phyloP scores from a whole-genome alignment of 2,329 filamentous ascomycete species.

The Exserohilum turcica region DNA sequence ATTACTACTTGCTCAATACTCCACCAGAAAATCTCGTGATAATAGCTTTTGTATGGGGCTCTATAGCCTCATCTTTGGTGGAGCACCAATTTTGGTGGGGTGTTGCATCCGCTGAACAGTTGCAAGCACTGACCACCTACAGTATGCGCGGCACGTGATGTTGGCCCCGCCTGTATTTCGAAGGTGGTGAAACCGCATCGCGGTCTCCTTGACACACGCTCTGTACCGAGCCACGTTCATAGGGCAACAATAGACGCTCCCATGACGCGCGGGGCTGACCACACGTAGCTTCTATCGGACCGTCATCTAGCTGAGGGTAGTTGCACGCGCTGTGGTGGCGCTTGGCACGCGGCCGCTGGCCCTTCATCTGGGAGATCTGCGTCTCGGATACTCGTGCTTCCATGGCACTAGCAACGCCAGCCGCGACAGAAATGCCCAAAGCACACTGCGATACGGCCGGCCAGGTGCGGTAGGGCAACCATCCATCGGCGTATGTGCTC shows the following conservation, averaged over 20 bases:
- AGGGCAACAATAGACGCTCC: slow-evolving; percentile 38
- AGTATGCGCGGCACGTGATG: slow-evolving; percentile 17
- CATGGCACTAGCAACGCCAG: slow-evolving; percentile 25
- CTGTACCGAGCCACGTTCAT: slow-evolving; percentile 19
- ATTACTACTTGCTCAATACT: too few species aligned
- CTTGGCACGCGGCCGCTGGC: slow-evolving; percentile 1
- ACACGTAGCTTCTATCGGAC: slow-evolving; percentile 9
- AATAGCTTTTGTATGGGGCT: too few species aligned
- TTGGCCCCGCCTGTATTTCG: slow-evolving; percentile 12
- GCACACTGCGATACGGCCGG: slow-evolving; percentile 1
- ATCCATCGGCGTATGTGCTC: slow-evolving; percentile 14
- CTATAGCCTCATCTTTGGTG: too few species aligned
- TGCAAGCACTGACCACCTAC: too few species aligned
- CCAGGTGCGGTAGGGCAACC: slow-evolving; percentile 12
- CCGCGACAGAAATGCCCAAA: slow-evolving; percentile 8
- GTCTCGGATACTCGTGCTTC: slow-evolving; percentile 22
- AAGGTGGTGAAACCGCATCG: slow-evolving; percentile 29
- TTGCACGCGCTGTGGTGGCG: slow-evolving; percentile 20
- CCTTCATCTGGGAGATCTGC: slow-evolving; percentile 16
- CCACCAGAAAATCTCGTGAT: too few species aligned
- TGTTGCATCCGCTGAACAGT: too few species aligned
- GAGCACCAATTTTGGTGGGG: too few species aligned
- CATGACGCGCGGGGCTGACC: slow-evolving; percentile 4
- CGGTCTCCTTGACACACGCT: slow-evolving; percentile 28
- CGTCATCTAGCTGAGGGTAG: slow-evolving; percentile 14